Base-by-base conservation (phyloP, 73 alveolate genomes). In the Stentor coeruleus region DNA sequence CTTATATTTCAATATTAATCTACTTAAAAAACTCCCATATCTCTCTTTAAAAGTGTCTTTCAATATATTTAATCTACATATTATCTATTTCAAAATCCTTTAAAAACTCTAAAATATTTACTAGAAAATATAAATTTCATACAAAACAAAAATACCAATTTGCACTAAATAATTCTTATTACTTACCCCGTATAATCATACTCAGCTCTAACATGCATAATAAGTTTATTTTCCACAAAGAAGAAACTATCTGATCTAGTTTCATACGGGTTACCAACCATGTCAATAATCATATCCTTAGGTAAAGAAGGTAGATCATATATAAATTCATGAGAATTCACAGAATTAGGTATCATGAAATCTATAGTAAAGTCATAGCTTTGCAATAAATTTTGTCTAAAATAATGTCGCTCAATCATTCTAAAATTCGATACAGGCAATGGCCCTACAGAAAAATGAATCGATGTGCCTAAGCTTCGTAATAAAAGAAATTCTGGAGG, bases 321-420 rank as follows among this genome's bases (percentile, higher is more conserved):
- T 74, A 96, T 94, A 86, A 82, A 90, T 84, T 96, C 99, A 97
- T 98, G 93, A 11, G 98, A 90, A 87, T 96, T 96, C 49, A 93
- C 86, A 37, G 98, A 85, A 79, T 90, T 88, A 41, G 99, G 99
- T 82, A 96, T 96, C 86, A 81, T 81, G 82, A 66, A n/a, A 14
- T 3, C 30, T 3, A 14, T 39, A 3, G 76, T 3, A 3, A 59
- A 3, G 3, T 59, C 40, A 38, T 31, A 11, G 76, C 35, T 59
- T 3, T 2, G 30, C 3, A 3, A 59, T 36, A n/a, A n/a, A n/a
- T 15, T 59, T 30, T 90, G 95, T 82, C 86, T 94, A 90, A 93
- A 94, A 89, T 94, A 96, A 89, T 93, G 98, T 75, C 98, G 88
- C 88, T 96, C 98, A 59, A 96, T 82, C 85, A 96, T 90, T 74